Base-by-base conservation (phyloP, 495 filamentous ascomycete species). In the Xanthoparmelia taractica region DNA sequence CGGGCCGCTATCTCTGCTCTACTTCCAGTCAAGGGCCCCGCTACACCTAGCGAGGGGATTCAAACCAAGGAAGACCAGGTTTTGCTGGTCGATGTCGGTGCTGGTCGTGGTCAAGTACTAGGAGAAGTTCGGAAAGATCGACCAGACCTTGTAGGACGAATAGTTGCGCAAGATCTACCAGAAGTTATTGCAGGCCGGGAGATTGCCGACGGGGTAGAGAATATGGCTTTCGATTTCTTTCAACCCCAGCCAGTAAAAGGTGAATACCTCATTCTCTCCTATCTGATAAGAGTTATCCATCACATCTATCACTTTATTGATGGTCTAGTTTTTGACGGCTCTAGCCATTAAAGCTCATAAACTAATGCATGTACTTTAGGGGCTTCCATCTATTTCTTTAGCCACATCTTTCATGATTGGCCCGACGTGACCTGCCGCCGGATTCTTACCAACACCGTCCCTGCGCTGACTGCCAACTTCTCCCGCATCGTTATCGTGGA, bases 201-300 rank as follows among this genome's bases (percentile, higher is more conserved):
- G 13, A 34, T 15, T 13, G 25, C 25, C 11, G 60, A 63, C 5
- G 61, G 63, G 4, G 65, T 66, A 2, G 69, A 74, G 56, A 29
- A 56, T 18, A 65, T 70, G 69, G 52, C 61, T 27, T 52, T 71
- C 56, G 69, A 72, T 45, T 71, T 72, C 41, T 71, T 74, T 50
- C 64, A 63, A 18, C 41, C 67, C 27, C 72, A 74, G 45, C 64
- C 67, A 15, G 69, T 79, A 0, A 73, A 78, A 63, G 70, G 68
- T 73, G 64, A 52, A 31, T 50, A 23, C n/a, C 20, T 29, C 23
- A 33, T 41, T 13, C 31, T 58, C 56, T 17, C 31, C 31, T 37
- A 10, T 29, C 23, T 20, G n/a, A 1, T 40, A 29, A 27, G 33
- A 23, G 29, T 23, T 45, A 45, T 45, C n/a, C 18, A 23, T 45